These are phyloP conservation scores for Arabidopsis hybrid DNA, from an alignment of 441 rosid genomes.

Conservation along the genomic window DNA sequence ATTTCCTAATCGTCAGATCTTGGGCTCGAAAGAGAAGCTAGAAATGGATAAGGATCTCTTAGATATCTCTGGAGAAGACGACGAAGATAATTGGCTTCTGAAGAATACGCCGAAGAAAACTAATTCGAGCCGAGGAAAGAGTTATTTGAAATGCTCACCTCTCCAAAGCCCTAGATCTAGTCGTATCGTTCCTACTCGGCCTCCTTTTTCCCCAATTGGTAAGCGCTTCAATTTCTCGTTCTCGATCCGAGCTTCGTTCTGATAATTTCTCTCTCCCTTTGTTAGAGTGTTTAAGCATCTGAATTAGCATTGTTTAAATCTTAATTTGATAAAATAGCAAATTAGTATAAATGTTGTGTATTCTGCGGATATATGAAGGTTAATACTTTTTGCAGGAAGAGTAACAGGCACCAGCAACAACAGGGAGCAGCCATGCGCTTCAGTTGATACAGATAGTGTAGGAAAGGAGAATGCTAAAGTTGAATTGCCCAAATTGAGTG, in stretches of 20 bases:
- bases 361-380: background rate
- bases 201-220: conserved; percentile 51
- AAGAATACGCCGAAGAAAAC: conserved; percentile 44
- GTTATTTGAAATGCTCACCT: conserved; percentile 72
- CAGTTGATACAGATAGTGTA: conserved; percentile 39
- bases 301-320: background rate
- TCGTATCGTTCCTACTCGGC: conserved; percentile 39
- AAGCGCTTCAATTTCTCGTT: conserved; percentile 30
- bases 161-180: conserved; percentile 62
- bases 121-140: conserved; percentile 23
- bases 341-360: background rate
- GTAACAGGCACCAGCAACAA: conserved; percentile 25
- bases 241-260: background rate
- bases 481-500: conserved; percentile 58
- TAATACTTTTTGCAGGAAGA: conserved; percentile 43
- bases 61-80: conserved; percentile 74
- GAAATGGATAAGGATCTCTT: conserved; percentile 66
- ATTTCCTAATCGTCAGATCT: conserved; percentile 35
- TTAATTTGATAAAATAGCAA: background rate
- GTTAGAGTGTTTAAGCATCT: too few relatives aligned
- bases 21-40: conserved; percentile 7
- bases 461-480: conserved; percentile 58
- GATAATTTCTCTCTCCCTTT: too few relatives aligned
- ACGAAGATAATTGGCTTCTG: conserved; percentile 59
- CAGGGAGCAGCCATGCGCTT: conserved; percentile 37